These are phyloP conservation scores for Saururus chinensis DNA, from an alignment of 164 flowering plant genomes.

Conservation along the genomic window DNA sequence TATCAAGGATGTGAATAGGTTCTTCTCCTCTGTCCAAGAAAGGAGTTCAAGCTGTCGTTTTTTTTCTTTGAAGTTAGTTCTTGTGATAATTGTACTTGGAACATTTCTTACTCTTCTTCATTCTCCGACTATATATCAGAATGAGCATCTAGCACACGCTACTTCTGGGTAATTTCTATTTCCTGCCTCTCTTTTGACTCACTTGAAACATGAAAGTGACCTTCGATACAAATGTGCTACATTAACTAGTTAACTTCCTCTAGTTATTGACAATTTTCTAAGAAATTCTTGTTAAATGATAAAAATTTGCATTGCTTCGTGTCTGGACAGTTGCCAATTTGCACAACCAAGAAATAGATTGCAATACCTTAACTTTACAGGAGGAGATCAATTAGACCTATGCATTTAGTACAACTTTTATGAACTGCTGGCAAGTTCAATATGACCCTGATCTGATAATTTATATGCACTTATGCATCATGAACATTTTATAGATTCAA, in stretches of 20 bases:
- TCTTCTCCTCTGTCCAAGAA: slow-evolving; percentile 27
- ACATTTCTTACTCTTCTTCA: slow-evolving; percentile 41
- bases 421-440: too few relatives aligned
- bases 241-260: not conserved
- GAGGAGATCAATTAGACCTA: too few relatives aligned
- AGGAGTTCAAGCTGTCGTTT: slow-evolving; percentile 41
- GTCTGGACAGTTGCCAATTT: too few relatives aligned
- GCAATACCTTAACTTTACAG: too few relatives aligned
- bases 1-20: slow-evolving; percentile 43
- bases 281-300: not conserved
- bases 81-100: slow-evolving; percentile 39
- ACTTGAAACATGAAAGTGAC: too few relatives aligned
- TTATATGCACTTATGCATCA: too few relatives aligned
- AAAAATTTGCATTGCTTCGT: too few relatives aligned
- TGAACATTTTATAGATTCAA: too few relatives aligned
- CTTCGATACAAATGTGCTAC: not conserved
- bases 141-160: slow-evolving; percentile 25
- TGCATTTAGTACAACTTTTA: too few relatives aligned
- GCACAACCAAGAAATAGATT: too few relatives aligned
- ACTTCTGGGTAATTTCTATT: slow-evolving; percentile 31
- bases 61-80: slow-evolving; percentile 37
- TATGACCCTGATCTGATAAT: too few relatives aligned
- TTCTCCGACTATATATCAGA: slow-evolving; percentile 39
- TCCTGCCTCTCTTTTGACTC: not conserved
- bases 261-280: not conserved